Evolutionary conservation across 352 stramenopile species (phyloP).

Genomic region (Peronospora tabacina): DNA sequence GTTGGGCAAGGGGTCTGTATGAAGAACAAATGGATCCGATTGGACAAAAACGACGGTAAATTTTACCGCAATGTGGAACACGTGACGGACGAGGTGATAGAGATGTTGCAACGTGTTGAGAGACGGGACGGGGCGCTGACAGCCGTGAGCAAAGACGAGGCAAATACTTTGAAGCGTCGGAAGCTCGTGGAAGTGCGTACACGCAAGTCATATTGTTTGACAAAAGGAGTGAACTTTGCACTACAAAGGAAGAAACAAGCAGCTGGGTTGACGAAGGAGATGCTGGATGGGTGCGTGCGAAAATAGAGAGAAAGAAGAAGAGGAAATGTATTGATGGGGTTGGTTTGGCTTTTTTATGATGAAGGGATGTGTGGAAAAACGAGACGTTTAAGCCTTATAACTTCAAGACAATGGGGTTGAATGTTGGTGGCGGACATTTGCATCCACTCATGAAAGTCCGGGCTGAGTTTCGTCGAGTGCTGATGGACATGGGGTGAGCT

Average conservation of each 20-base stretch:
- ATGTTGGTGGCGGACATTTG: conserved; percentile 92
- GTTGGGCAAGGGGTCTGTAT: conserved; percentile 95
- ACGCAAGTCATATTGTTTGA: conserved; percentile 93
- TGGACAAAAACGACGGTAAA: conserved; percentile 87
- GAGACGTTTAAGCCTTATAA: conserved; percentile 98
- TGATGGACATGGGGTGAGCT: conserved; percentile 97
- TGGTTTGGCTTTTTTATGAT: background rate
- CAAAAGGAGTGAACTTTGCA: conserved; percentile 89
- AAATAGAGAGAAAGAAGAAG: background rate
- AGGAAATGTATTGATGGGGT: conserved; percentile 10
- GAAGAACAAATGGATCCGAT: conserved; percentile 97
- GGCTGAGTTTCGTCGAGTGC: conserved; percentile 97
- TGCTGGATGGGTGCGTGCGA: conserved; percentile 88
- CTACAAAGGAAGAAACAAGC: conserved; percentile 93
- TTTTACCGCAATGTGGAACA: conserved; percentile 74
- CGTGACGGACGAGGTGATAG: conserved; percentile 58
- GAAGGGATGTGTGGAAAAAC: conserved; percentile 89
- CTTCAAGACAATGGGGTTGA: conserved; percentile 94
- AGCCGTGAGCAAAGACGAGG: conserved; percentile 62
- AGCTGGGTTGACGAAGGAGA: conserved; percentile 97
- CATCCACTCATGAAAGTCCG: conserved; percentile 97
- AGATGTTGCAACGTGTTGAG: conserved; percentile 86
- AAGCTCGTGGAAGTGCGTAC: conserved; percentile 75
- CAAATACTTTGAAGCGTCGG: conserved; percentile 74
- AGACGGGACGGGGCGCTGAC: conserved; percentile 44